Percentiles rank a stretch among this genome's conserved stretches.
phyloP scores from a whole-genome alignment of 1,139 yeast species.

The Geotrichum restrictum region DNA sequence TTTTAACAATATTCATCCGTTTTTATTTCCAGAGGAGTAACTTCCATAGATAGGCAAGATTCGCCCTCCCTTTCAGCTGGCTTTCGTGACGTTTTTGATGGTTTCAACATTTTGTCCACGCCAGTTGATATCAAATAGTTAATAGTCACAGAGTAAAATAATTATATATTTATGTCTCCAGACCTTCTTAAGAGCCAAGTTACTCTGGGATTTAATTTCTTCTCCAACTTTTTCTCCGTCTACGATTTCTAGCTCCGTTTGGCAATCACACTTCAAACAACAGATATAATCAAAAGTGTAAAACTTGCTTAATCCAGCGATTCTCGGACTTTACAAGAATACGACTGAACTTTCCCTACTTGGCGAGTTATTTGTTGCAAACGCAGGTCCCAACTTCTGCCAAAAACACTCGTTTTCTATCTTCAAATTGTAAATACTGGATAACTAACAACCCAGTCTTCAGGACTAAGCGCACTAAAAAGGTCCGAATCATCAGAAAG shows the following conservation, averaged over 20 bases:
- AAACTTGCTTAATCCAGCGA: background rate
- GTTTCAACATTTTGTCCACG: no score
- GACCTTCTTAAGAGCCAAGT: no score
- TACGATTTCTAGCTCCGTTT: constrained; percentile 17
- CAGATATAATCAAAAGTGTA: constrained; percentile 17
- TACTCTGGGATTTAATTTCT: no score
- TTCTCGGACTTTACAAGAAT: constrained; percentile 9
- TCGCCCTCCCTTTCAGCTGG: no score
- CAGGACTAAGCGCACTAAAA: constrained; percentile 99
- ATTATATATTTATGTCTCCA: no score
- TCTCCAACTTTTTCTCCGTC: constrained; percentile 6
- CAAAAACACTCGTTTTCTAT: no score
- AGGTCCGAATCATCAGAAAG: constrained; percentile 99
- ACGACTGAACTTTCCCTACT: background rate
- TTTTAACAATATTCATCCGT: no score
- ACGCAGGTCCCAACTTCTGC: background rate
- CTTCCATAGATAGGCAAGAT: no score
- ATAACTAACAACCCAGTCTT: background rate
- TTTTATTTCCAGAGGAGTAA: no score
- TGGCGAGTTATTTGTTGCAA: background rate
- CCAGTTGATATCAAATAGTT: no score
- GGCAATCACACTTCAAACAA: constrained; percentile 17
- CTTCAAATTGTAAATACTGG: background rate
- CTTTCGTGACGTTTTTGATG: no score
- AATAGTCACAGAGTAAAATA: no score